Evolutionary conservation across 1,284 basidiomycete genomes (phyloP), one percentile per base, ranked within the genome.

Genomic region (Pyrrhoderma lamaoense): DNA sequence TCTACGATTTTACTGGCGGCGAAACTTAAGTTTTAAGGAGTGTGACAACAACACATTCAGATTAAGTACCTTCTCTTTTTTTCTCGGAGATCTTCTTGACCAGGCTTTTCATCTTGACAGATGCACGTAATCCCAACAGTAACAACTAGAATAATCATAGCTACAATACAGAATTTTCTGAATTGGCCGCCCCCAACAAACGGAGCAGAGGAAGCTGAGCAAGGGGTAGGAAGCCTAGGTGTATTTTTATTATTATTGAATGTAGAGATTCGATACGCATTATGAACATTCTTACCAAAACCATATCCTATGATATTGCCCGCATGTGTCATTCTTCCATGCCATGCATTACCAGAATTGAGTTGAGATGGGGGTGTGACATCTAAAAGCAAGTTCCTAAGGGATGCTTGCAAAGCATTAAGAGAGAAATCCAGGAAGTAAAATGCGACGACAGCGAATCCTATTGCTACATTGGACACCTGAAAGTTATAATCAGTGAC

Each of bases 311-410:
- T 68, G 49, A 96, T 94, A 62, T 93, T 96, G 21, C 92, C 93
- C n/a, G 91, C 82, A 64, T 96, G 92, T 44, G 83, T 86, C 88
- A 96, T 94, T 52, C 92, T 76, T 14, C 93, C 91, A 60, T 97
- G 93, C 94, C 95, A 99, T n/a, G 95, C 95, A 69, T 97, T 99
- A 4, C 89, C 93, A 13, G 83, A 76, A 57, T 86, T 93, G 34
- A 97, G 79, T 66, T 98, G 93, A 56, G 86, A 78, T 2, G 85
- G 77, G 3, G 93, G 93, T 0, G 91, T 83, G 42, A 93, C 72
- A 65, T 99, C 95, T 53, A 99, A 76, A 11, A 97, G 77, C 19
- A 99, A 79, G 63, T 96, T 96, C 34, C 94, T 77, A 18, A 95
- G 71, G 2, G 93, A 93, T 0, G 93, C 93, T 76, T 97, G 93